Percentiles rank a stretch among this genome's conserved stretches.
Evolutionary conservation across 2,329 filamentous ascomycete genomes (phyloP).

Genomic region (Beauveria sp.): DNA sequence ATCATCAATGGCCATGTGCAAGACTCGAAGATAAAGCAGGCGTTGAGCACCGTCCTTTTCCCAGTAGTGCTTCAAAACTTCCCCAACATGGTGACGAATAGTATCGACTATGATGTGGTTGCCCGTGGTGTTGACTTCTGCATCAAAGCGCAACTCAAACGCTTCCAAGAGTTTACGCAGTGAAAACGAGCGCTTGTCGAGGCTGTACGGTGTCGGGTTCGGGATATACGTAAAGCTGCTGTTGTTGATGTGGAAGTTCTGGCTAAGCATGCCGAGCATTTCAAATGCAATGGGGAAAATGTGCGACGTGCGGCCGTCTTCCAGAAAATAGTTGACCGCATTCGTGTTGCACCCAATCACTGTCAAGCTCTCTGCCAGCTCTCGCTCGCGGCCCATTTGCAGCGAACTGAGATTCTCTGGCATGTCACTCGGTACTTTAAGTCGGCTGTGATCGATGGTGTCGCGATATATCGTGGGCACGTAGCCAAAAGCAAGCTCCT

Average conservation of each 20-base stretch:
- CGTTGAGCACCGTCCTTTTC: slow-evolving; percentile 19
- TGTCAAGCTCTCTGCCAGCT: slow-evolving; percentile 45
- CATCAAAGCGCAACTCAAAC: slow-evolving; percentile 25
- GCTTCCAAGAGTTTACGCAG: slow-evolving; percentile 34
- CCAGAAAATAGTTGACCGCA: slow-evolving; percentile 37
- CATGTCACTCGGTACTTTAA: slow-evolving; percentile 32
- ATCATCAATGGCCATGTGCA: slow-evolving; percentile 34
- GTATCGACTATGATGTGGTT: slow-evolving; percentile 18
- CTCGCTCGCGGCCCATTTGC: slow-evolving; percentile 39
- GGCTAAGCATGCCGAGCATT: slow-evolving; percentile 49
- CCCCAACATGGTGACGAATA: slow-evolving; percentile 21
- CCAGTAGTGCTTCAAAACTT: slow-evolving; percentile 18
- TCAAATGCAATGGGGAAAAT: slow-evolving; percentile 52
- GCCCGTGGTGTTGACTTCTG: slow-evolving; percentile 14
- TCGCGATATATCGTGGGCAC: slow-evolving; percentile 46
- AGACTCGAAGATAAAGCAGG: slow-evolving; percentile 28
- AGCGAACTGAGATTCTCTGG: slow-evolving; percentile 35
- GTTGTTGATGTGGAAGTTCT: slow-evolving; percentile 40
- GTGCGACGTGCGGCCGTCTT: slow-evolving; percentile 34
- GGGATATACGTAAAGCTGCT: slow-evolving; percentile 47
- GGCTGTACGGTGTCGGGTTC: slow-evolving; percentile 48
- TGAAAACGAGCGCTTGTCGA: slow-evolving; percentile 43
- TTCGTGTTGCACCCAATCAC: slow-evolving; percentile 47
- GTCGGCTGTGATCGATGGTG: slow-evolving; percentile 30
- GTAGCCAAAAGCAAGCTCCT: slow-evolving; percentile 48